These are phyloP conservation scores for Leishmania aethiopica DNA, from an alignment of 208 protist genomes.

Conservation along the genomic window DNA sequence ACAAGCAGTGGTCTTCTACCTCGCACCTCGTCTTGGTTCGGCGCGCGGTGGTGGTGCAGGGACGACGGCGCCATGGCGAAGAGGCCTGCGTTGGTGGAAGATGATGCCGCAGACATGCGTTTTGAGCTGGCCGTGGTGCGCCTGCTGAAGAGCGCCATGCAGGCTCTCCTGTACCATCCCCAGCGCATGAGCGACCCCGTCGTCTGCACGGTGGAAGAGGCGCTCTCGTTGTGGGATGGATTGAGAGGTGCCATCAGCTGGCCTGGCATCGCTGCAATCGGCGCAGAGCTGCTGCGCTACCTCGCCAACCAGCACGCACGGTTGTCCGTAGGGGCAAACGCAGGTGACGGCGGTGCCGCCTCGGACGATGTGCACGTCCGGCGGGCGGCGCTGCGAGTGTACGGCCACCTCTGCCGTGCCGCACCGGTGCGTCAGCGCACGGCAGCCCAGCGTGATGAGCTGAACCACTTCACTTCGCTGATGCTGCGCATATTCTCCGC, in stretches of 20 bases:
- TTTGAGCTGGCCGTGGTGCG: conserved; percentile 52
- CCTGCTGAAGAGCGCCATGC: conserved; percentile 62
- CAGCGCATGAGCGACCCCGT: conserved; percentile 10
- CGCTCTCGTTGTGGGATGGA: conserved; percentile 40
- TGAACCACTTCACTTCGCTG: conserved; percentile 14
- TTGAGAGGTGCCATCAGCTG: conserved; percentile 41
- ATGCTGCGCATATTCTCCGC: conserved; percentile 24
- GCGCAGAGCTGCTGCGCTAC: conserved; percentile 38
- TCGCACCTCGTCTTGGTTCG: conserved; percentile 9
- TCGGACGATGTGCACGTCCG: conserved; percentile 10
- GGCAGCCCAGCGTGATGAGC: conserved; percentile 16
- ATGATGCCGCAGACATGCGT: conserved; percentile 14
- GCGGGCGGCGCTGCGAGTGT: conserved; percentile 18
- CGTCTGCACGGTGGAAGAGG: conserved; percentile 30
- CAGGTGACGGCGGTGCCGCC: neutral
- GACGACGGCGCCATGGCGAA: neutral
- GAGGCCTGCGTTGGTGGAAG: neutral
- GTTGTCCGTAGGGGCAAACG: neutral
- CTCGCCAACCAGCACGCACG: conserved; percentile 22
- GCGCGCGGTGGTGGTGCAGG: conserved; percentile 5
- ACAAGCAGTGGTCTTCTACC: neutral
- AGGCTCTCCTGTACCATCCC: conserved; percentile 37
- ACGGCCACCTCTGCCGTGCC: conserved; percentile 14
- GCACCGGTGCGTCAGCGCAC: conserved; percentile 14
- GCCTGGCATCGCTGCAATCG: conserved; percentile 42